A percentile compares a stretch with the other conserved stretches of the same genome.
Conservation (phyloP, 2,329 filamentous ascomycete genomes). For the Monosporascus sp. region DNA sequence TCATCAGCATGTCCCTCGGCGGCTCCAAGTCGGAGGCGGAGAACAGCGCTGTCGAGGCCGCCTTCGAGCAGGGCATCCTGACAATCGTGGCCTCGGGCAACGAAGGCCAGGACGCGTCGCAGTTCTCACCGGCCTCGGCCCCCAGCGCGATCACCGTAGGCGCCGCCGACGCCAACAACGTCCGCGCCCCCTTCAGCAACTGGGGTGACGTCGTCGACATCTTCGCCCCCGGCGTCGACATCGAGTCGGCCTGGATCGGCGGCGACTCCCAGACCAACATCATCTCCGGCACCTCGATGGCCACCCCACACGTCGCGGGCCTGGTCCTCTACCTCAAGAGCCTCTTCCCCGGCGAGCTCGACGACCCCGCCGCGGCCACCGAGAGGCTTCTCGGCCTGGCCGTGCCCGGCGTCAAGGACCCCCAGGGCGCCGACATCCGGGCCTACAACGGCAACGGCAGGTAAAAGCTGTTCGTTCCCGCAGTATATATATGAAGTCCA, state of each 20-base stretch:
- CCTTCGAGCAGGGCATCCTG: conserved; percentile 39
- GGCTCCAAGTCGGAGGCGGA: conserved; percentile 30
- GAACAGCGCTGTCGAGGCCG: conserved; percentile 42
- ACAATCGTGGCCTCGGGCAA: conserved; percentile 51
- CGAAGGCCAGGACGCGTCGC: conserved; percentile 29
- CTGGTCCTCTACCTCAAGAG: conserved; percentile 40
- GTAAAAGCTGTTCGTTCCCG: not conserved
- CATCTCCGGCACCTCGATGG: conserved; percentile 49
- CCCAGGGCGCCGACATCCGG: conserved; percentile 8
- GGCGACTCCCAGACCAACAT: conserved; percentile 25
- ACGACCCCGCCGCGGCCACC: conserved; percentile 3
- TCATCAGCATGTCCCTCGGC: conserved; percentile 38
- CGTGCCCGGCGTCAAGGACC: conserved; percentile 4
- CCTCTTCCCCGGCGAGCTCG: conserved; percentile 6
- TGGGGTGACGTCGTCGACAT: conserved; percentile 37
- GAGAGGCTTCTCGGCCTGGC: conserved; percentile 6
- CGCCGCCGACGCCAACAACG: conserved; percentile 33
- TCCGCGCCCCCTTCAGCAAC: conserved; percentile 40
- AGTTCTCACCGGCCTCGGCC: conserved; percentile 41
- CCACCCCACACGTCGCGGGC: conserved; percentile 48
- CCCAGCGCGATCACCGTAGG: conserved; percentile 46
- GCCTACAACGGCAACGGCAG: conserved; percentile 13
- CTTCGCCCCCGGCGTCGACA: conserved; percentile 34
- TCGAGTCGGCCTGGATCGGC: conserved; percentile 39
- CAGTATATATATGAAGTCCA: too few species aligned